These are phyloP conservation scores for Xerocomellus intermedius DNA, from an alignment of 768 basidiomycete species.

Conservation along the genomic window DNA sequence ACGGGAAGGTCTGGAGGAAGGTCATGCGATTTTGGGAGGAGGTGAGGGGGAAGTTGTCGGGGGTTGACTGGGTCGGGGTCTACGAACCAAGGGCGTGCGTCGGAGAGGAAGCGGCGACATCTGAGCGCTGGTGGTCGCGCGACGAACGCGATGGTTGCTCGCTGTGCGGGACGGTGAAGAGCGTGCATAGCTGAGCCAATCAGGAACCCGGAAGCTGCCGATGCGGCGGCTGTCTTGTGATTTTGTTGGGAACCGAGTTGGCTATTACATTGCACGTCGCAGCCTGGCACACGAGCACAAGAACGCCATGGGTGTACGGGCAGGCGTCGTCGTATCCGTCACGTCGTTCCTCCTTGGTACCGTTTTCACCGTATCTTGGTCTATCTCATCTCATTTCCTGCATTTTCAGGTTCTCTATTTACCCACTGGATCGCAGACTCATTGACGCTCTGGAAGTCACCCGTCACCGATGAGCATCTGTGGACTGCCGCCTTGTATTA, in stretches of 20 bases:
- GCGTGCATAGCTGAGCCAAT: slow-evolving; percentile 17
- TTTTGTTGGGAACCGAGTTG: slow-evolving; percentile 9
- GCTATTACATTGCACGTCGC: not conserved
- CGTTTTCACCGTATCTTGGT: not conserved
- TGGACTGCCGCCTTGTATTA: slow-evolving; percentile 86
- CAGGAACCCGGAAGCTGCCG: slow-evolving; percentile 17
- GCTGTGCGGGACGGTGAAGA: slow-evolving; percentile 19
- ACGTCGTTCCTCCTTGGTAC: slow-evolving; percentile 55
- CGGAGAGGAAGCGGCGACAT: slow-evolving; percentile 12
- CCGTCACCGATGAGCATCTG: slow-evolving; percentile 78
- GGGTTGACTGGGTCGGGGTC: slow-evolving; percentile 38
- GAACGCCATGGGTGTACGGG: slow-evolving; percentile 63
- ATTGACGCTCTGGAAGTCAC: slow-evolving; percentile 84
- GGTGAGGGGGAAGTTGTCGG: slow-evolving; percentile 26
- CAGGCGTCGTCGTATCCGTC: slow-evolving; percentile 69
- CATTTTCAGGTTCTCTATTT: slow-evolving; percentile 64
- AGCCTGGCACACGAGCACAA: slow-evolving; percentile 8
- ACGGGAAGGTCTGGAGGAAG: slow-evolving; percentile 52
- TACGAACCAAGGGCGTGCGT: slow-evolving; percentile 63
- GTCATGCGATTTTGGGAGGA: slow-evolving; percentile 26
- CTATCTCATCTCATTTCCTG: not conserved
- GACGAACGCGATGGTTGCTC: not conserved
- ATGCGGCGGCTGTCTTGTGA: slow-evolving; percentile 12
- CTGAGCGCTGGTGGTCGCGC: not conserved
- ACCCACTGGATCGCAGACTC: slow-evolving; percentile 96